These are phyloP conservation scores for Hibiscus tridactylites DNA, from an alignment of 345 rosid species.

Conservation along the genomic window DNA sequence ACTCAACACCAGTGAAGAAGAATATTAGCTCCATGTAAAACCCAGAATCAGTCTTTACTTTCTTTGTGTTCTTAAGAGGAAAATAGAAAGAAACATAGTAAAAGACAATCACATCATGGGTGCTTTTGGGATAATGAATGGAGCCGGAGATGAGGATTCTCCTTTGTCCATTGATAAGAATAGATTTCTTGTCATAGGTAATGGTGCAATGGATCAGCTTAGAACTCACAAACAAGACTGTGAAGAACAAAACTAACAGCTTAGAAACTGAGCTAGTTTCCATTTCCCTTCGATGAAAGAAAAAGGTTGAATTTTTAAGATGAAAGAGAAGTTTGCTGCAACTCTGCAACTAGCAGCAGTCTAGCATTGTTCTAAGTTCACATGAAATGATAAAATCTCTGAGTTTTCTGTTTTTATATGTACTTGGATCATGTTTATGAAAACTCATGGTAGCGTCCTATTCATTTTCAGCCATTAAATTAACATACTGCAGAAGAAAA, in stretches of 20 bases:
- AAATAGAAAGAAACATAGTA: background rate
- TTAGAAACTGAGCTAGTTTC: slow-evolving; percentile 51
- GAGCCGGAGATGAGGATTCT: slow-evolving; percentile 91
- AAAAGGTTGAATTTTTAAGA: background rate
- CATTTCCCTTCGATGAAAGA: slow-evolving; percentile 26
- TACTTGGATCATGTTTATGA: background rate
- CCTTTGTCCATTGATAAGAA: slow-evolving; percentile 69
- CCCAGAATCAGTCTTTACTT: background rate
- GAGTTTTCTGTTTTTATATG: background rate
- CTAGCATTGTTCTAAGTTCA: background rate
- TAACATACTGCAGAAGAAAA: background rate
- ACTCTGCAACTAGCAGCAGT: background rate
- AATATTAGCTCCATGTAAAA: background rate
- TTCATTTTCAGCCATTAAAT: background rate
- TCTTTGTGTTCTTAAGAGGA: background rate
- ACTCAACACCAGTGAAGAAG: too few species aligned
- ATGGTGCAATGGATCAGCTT: slow-evolving; percentile 49
- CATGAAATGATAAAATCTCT: background rate
- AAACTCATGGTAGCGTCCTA: background rate
- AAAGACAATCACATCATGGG: slow-evolving; percentile 54
- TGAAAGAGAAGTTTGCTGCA: background rate
- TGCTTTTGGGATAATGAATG: slow-evolving; percentile 97
- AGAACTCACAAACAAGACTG: slow-evolving; percentile 32
- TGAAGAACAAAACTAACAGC: slow-evolving; percentile 27
- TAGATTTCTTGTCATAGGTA: slow-evolving; percentile 71